phyloP scores from a whole-genome alignment of 2,329 filamentous ascomycete genomes.

The Westerdykella aurantiaca region DNA sequence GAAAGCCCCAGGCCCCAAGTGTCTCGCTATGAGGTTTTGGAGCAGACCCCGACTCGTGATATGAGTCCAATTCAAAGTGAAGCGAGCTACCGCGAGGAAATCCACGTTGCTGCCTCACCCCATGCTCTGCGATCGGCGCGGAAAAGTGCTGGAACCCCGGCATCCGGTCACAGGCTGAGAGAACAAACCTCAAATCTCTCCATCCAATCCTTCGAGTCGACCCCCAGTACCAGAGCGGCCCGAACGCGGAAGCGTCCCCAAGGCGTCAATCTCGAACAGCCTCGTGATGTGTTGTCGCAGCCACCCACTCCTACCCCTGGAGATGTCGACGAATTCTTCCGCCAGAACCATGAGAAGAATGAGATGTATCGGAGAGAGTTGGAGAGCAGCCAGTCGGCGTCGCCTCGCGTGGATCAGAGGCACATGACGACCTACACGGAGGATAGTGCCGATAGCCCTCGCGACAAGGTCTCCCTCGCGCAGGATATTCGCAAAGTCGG shows the following conservation, averaged over 20 bases:
- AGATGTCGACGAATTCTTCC: slow-evolving; percentile 47
- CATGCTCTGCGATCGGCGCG: slow-evolving; percentile 44
- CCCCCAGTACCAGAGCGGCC: slow-evolving; percentile 53
- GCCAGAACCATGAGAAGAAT: slow-evolving; percentile 54
- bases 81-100: slow-evolving; percentile 59
- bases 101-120: slow-evolving; percentile 34
- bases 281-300: slow-evolving; percentile 43
- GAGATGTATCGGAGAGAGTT: slow-evolving; percentile 48
- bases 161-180: slow-evolving; percentile 53
- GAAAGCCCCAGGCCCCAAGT: slow-evolving; percentile 29
- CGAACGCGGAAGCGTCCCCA: slow-evolving; percentile 49
- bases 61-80: slow-evolving; percentile 90
- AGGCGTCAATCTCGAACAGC: slow-evolving; percentile 48
- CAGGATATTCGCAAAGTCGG: slow-evolving; percentile 66
- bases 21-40: slow-evolving; percentile 34
- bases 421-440: slow-evolving; percentile 49
- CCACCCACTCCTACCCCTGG: slow-evolving; percentile 29
- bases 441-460: slow-evolving; percentile 47
- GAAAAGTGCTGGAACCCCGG: slow-evolving; percentile 49
- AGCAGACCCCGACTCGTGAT: slow-evolving; percentile 48
- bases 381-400: slow-evolving; percentile 45
- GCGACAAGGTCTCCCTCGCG: slow-evolving; percentile 51
- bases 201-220: slow-evolving; percentile 53
- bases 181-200: slow-evolving; percentile 53
- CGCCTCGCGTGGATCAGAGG: slow-evolving; percentile 49